phyloP scores from a whole-genome alignment of 1,139 yeast species.

The Nakaseomyces bracarensis region DNA sequence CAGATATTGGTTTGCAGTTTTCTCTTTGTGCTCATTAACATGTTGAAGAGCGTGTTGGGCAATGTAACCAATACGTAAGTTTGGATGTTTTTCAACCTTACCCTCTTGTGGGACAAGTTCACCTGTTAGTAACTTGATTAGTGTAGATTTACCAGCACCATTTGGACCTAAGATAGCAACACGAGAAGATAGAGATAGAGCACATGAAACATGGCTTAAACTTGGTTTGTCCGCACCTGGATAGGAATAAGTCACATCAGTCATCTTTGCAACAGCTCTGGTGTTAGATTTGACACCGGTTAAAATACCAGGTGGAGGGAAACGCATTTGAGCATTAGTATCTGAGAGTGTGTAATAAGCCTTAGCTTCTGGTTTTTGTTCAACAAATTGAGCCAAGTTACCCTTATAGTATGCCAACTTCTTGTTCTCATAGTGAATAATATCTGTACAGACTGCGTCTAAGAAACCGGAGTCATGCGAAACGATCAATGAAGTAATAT shows the following conservation, averaged over 20 bases:
- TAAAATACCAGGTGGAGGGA: slow-evolving; percentile 96
- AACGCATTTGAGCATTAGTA: slow-evolving; percentile 88
- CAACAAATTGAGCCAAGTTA: slow-evolving; percentile 85
- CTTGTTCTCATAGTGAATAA: slow-evolving; percentile 92
- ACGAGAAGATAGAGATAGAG: slow-evolving; percentile 84
- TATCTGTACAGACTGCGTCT: slow-evolving; percentile 93
- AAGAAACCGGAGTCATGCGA: slow-evolving; percentile 97
- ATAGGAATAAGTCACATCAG: slow-evolving; percentile 76
- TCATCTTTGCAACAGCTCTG: slow-evolving; percentile 88
- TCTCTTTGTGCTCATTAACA: slow-evolving; percentile 93
- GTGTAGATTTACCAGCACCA: slow-evolving; percentile 98
- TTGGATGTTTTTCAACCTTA: slow-evolving; percentile 94
- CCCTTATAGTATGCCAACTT: slow-evolving; percentile 94
- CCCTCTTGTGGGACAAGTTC: slow-evolving; percentile 83
- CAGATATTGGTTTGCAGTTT: slow-evolving; percentile 92
- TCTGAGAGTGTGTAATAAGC: slow-evolving; percentile 94
- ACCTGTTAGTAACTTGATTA: slow-evolving; percentile 86
- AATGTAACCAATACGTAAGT: slow-evolving; percentile 94
- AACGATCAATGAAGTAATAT: slow-evolving; percentile 89
- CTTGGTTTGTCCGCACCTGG: slow-evolving; percentile 89
- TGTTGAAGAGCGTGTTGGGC: slow-evolving; percentile 98
- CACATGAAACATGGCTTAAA: slow-evolving; percentile 68
- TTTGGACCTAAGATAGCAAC: slow-evolving; percentile 96
- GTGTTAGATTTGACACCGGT: slow-evolving; percentile 95
- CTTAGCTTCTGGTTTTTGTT: slow-evolving; percentile 90